Evolutionary conservation across 1,284 basidiomycete species (phyloP), one percentile per base, ranked within the genome.

Genomic region (Singerocomus inundabilis): DNA sequence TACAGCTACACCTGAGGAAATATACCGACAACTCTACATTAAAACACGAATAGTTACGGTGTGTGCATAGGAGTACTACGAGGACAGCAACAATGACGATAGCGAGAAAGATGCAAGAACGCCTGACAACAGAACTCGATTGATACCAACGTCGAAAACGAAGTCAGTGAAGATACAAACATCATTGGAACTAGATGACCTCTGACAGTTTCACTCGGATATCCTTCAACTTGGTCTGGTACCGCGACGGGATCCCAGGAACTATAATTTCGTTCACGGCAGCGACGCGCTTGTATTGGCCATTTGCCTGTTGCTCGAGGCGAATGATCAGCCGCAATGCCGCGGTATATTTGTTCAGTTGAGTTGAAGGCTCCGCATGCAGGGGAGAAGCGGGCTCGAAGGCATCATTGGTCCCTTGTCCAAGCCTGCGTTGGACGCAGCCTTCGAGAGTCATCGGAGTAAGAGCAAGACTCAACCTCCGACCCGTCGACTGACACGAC

Each of bases 231-330:
- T 51, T 21, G 6, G 33, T 18, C 5, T 11, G 0, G 15, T 26
- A n/a, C n/a, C n/a, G n/a, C n/a, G n/a, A 10, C 3, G 42, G 30
- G 2, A 48, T 24, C 9, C 43, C 53, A 0, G 53, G 25, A 24
- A 46, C 5, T 1, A 47, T 30, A 38, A 53, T 53, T 32, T 52
- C 49, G 3, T 48, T 0, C 6, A 56, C 54, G 0, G 49, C 10
- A 35, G 50, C 48, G 10, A 55, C 34, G 8, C 48, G 52, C 30
- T 35, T 49, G 53, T 48, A 53, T 15, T 36, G 40, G 1, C 16
- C 6, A 6, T 44, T 28, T 5, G 31, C 0, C 15, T 49, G 46
- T 8, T 18, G 18, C 26, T n/a, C n/a, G n/a, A n/a, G n/a, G n/a
- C n/a, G n/a, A n/a, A n/a, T n/a, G 18, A 49, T 43, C 11, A 44